Conservation (phyloP, 179 eudicot species). For the Actinidia chinensis region DNA sequence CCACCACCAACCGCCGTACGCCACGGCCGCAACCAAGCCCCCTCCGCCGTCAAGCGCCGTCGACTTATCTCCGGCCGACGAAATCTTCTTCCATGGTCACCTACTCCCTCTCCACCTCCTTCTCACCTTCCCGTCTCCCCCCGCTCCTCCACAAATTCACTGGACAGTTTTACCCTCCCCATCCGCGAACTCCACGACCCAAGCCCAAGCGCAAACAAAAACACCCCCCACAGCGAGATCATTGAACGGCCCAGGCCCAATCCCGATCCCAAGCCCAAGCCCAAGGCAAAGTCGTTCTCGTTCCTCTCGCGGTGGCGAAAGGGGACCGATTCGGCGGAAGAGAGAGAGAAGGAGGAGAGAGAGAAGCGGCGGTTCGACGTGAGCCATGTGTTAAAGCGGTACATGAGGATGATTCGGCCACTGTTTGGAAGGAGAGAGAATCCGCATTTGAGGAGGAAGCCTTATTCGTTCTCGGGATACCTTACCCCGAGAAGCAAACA, state of each 20-base stretch:
- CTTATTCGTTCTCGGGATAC: constrained; percentile 56
- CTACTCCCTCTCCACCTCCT: constrained; percentile 82
- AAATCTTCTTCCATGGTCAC: constrained; percentile 91
- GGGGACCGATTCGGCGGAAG: constrained; percentile 11
- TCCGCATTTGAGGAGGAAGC: constrained; percentile 18
- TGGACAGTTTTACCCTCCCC: constrained; percentile 56
- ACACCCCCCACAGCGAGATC: background rate
- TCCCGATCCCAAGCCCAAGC: constrained; percentile 17
- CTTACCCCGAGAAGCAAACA: constrained; percentile 23
- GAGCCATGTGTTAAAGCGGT: constrained; percentile 50
- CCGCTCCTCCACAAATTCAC: constrained; percentile 60
- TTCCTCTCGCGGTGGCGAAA: constrained; percentile 46
- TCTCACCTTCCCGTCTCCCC: constrained; percentile 57
- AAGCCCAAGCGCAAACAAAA: background rate
- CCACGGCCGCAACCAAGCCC: background rate
- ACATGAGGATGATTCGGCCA: constrained; percentile 57
- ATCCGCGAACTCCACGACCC: background rate
- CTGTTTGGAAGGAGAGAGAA: constrained; percentile 33
- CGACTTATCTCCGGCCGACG: constrained; percentile 86
- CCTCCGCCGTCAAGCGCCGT: constrained; percentile 34
- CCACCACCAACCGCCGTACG: constrained; percentile 25
- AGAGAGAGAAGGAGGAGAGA: constrained; percentile 24
- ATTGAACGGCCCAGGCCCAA: background rate
- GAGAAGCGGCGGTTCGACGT: constrained; percentile 46
- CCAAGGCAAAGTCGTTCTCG: constrained; percentile 52